These are phyloP conservation scores for Stipa capillata DNA, from an alignment of 176 grass and related monocot species.

Conservation along the genomic window DNA sequence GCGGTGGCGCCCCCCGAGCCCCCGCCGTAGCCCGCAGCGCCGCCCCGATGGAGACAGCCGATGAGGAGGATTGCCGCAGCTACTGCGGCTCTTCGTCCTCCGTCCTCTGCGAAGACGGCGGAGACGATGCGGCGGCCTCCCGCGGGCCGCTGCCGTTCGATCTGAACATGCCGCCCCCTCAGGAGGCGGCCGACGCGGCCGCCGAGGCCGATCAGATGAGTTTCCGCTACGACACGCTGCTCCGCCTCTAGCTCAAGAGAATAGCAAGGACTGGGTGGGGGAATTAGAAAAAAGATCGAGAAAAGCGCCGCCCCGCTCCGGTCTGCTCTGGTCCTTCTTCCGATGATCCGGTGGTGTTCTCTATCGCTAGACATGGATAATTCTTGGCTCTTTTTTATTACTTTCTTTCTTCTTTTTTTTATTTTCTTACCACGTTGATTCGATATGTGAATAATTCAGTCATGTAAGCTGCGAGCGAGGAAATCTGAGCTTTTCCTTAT, in stretches of 20 bases:
- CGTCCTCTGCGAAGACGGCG: slow-evolving; percentile 42
- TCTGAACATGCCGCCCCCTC: slow-evolving; percentile 67
- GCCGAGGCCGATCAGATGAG: slow-evolving; percentile 43
- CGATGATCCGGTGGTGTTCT: slow-evolving; percentile 38
- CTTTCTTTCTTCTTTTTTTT: not conserved
- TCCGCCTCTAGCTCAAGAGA: slow-evolving; percentile 44
- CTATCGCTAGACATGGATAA: slow-evolving; percentile 44
- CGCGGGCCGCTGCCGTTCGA: slow-evolving; percentile 55
- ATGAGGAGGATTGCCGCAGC: slow-evolving; percentile 46
- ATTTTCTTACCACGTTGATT: slow-evolving; percentile 41
- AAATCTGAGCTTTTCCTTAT: slow-evolving; percentile 53
- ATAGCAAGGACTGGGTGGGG: slow-evolving; percentile 1
- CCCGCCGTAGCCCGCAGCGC: slow-evolving; percentile 12
- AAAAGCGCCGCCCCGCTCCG: not conserved
- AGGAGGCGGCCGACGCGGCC: slow-evolving; percentile 35
- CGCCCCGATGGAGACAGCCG: not conserved
- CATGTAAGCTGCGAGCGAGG: slow-evolving; percentile 24
- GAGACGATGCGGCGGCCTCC: slow-evolving; percentile 34
- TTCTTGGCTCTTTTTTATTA: slow-evolving; percentile 22
- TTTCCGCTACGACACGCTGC: slow-evolving; percentile 45
- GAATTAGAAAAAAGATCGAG: slow-evolving; percentile 6
- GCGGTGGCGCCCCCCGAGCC: slow-evolving; percentile 34
- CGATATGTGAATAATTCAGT: slow-evolving; percentile 45
- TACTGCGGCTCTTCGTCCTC: slow-evolving; percentile 78
- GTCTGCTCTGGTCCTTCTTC: slow-evolving; percentile 1